Evolutionary conservation across 352 stramenopile species (phyloP).

Genomic region (Globisporangium mamillatum): DNA sequence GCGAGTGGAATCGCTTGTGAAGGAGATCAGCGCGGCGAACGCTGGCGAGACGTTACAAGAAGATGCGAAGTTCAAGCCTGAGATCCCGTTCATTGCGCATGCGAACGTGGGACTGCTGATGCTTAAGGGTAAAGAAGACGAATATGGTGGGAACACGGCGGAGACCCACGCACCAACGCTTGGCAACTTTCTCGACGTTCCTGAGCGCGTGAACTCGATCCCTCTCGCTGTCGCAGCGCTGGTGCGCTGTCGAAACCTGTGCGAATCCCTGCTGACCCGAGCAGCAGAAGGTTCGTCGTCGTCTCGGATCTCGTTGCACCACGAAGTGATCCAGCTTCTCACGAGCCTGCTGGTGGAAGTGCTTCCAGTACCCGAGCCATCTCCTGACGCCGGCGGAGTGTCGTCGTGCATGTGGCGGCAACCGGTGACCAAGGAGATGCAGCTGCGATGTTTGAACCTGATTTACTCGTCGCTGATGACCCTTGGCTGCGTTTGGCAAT

Average conservation of each 20-base stretch:
- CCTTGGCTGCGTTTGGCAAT: slow-evolving; percentile 84
- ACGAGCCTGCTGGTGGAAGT: slow-evolving; percentile 82
- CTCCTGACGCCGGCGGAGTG: slow-evolving; percentile 19
- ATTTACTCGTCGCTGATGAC: slow-evolving; percentile 81
- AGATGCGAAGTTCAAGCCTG: slow-evolving; percentile 33
- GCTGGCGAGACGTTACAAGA: slow-evolving; percentile 16
- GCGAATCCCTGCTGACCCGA: slow-evolving; percentile 73
- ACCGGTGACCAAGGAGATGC: slow-evolving; percentile 69
- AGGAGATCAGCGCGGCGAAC: slow-evolving; percentile 25
- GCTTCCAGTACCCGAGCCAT: slow-evolving; percentile 58
- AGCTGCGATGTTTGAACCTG: slow-evolving; percentile 73
- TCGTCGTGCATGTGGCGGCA: slow-evolving; percentile 70
- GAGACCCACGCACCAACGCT: slow-evolving; percentile 62
- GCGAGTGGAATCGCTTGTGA: slow-evolving; percentile 44
- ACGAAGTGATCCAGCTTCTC: slow-evolving; percentile 87
- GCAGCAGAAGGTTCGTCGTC: slow-evolving; percentile 86
- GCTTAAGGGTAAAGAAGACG: slow-evolving; percentile 53
- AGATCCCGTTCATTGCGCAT: slow-evolving; percentile 45
- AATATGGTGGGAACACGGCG: slow-evolving; percentile 75
- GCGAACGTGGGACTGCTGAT: slow-evolving; percentile 62
- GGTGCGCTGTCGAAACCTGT: slow-evolving; percentile 73
- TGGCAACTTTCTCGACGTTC: slow-evolving; percentile 84
- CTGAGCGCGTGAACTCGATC: slow-evolving; percentile 73
- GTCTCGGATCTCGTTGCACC: slow-evolving; percentile 85
- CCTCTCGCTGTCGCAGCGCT: slow-evolving; percentile 75